phyloP scores from a whole-genome alignment of 179 eudicot genomes.

The Camellia oleifera region DNA sequence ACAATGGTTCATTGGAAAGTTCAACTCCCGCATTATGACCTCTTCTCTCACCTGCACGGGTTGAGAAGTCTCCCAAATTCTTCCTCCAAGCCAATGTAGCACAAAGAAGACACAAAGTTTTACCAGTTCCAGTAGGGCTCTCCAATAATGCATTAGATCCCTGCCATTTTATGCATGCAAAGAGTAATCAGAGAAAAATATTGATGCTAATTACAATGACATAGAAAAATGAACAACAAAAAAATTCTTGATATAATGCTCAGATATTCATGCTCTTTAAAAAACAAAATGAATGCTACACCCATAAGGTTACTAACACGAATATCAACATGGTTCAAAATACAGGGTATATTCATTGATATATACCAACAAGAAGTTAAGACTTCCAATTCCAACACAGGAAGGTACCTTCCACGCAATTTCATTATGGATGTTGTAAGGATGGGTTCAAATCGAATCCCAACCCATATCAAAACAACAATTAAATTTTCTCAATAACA shows the following conservation, averaged over 20 bases:
- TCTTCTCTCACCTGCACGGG: conserved; percentile 27
- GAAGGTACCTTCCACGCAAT: no score
- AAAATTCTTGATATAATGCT: neutral
- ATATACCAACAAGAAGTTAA: neutral
- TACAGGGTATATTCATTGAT: neutral
- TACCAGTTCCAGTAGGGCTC: conserved; percentile 99
- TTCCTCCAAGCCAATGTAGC: conserved; percentile 95
- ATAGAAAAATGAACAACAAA: neutral
- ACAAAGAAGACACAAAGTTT: conserved; percentile 93
- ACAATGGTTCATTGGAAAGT: conserved; percentile 32
- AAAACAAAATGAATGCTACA: no score
- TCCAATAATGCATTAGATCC: conserved; percentile 81
- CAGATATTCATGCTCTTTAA: neutral
- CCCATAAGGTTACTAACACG: neutral
- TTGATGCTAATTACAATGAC: neutral
- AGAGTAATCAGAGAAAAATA: neutral
- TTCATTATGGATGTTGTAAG: no score
- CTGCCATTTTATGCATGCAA: conserved; percentile 33
- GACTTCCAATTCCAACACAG: no score
- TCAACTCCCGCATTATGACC: conserved; percentile 22
- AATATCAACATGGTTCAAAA: neutral
- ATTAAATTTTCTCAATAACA: no score
- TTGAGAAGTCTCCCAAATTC: conserved; percentile 77
- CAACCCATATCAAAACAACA: no score
- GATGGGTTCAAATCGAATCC: no score